Conservation (phyloP, 192 early-diverging fungal species). For the Backusella mclennaniae region DNA sequence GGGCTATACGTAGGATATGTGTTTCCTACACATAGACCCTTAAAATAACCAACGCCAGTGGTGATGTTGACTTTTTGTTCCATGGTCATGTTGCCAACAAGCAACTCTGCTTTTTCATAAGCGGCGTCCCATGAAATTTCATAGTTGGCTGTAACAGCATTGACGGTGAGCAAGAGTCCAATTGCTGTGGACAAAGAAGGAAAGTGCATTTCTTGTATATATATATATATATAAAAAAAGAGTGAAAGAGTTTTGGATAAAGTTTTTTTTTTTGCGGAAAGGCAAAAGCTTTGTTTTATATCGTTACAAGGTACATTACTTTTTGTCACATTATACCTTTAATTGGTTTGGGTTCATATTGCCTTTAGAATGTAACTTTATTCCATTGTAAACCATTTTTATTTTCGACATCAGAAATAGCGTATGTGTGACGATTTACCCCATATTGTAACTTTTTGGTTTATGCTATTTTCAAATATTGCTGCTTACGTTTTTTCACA, state of each 20-base stretch:
- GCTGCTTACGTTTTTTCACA: background rate
- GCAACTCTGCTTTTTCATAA: conserved; percentile 19
- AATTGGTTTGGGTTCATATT: background rate
- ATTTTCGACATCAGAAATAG: too few species aligned
- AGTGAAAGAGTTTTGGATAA: background rate
- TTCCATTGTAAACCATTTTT: background rate
- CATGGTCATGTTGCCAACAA: conserved; percentile 37
- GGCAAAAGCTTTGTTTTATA: background rate
- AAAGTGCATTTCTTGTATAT: background rate
- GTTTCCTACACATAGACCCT: conserved; percentile 50
- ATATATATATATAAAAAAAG: conserved; percentile 8
- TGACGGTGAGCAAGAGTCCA: background rate
- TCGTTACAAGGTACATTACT: background rate
- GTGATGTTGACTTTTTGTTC: conserved; percentile 47
- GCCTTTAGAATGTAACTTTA: background rate
- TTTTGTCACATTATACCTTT: background rate
- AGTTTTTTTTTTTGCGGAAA: background rate
- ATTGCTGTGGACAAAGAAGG: background rate
- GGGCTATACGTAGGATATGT: conserved; percentile 34
- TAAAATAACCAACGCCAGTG: conserved; percentile 44
- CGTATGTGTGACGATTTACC: too few species aligned
- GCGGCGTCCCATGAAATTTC: conserved; percentile 24
- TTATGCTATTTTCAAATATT: background rate
- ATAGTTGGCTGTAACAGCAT: background rate
- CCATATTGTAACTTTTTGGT: too few species aligned